Conservation (phyloP, 2,329 filamentous ascomycete genomes). For the Fusarium concolor region DNA sequence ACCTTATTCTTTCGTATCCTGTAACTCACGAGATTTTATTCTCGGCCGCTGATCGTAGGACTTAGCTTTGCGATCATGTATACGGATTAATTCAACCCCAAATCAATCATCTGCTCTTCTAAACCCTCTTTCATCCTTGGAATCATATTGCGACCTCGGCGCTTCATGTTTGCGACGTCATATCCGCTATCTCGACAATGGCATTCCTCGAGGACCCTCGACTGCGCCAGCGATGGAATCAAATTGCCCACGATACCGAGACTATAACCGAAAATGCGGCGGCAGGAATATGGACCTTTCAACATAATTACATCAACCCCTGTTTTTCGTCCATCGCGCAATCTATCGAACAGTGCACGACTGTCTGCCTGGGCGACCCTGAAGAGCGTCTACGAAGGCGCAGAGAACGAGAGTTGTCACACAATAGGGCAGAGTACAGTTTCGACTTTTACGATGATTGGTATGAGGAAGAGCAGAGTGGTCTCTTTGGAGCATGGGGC, state of each 20-base stretch:
- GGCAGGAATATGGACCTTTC: conserved; percentile 88
- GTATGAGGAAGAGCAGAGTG: conserved; percentile 71
- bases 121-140: not conserved
- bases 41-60: conserved; percentile 24
- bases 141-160: conserved; percentile 9
- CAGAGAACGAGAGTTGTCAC: conserved; percentile 70
- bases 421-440: conserved; percentile 79
- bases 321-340: conserved; percentile 76
- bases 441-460: conserved; percentile 99
- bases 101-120: not conserved
- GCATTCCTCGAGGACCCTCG: conserved; percentile 82
- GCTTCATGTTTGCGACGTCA: conserved; percentile 46
- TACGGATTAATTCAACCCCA: conserved; percentile 11
- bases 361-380: conserved; percentile 75
- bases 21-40: conserved; percentile 25
- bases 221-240: conserved; percentile 92
- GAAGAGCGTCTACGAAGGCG: conserved; percentile 79
- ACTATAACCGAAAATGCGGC: conserved; percentile 92
- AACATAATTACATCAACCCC: conserved; percentile 85
- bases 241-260: conserved; percentile 90
- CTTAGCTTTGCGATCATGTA: conserved; percentile 33
- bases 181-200: conserved; percentile 56
- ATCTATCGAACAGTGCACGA: conserved; percentile 78
- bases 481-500: conserved; percentile 78
- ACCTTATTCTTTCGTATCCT: conserved; percentile 27